Base-by-base conservation (phyloP, 2,329 filamentous ascomycete species). In the Ophiognomonia clavigignenti-juglandacearum region DNA sequence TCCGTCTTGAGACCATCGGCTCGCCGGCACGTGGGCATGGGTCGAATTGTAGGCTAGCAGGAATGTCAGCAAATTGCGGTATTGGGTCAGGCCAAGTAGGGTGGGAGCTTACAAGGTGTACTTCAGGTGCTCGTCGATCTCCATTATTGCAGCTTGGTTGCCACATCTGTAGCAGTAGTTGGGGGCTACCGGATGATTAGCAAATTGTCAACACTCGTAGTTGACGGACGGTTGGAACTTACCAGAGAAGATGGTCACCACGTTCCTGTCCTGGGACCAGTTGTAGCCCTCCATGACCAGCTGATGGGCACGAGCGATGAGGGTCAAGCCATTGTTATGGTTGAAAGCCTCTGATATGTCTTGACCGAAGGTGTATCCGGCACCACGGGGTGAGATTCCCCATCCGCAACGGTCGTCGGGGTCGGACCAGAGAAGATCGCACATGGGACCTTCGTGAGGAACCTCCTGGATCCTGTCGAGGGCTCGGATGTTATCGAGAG, bases 141-240 rank as follows among this genome's bases (percentile, higher is more conserved):
- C 93, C 93, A 98, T 98, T 68, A 98, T 97, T n/a, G 93, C 93
- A 48, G 93, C 93, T 71, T 97, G 93, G 71, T 98, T 98, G 64
- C 93, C 93, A 65, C 93, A 98, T 67, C 93, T 83, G 78, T 98
- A 97, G 75, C 92, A 98, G 77, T 98, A 98, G 69, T 92, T 92
- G 54, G 87, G 87, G 45, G 87, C 87, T 83, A 62, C 16, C 54
- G 53, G 44, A 34, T 20, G n/a, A 54, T 69, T 56, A 68, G 62
- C 43, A 32, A 44, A 13, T n/a, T 31, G 20, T n/a, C 14, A 50
- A 46, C 49, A 46, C 38, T 34, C 2, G 39, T 6, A 8, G 23
- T 40, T 20, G 14, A 9, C 11, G 16, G 14, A 9, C 11, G 16
- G 13, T 4, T 43, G 39, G 50, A 19, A 34, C 73, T 56, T 72